Base-by-base conservation (phyloP, 2,329 filamentous ascomycete species). In the Exophiala calicioides region DNA sequence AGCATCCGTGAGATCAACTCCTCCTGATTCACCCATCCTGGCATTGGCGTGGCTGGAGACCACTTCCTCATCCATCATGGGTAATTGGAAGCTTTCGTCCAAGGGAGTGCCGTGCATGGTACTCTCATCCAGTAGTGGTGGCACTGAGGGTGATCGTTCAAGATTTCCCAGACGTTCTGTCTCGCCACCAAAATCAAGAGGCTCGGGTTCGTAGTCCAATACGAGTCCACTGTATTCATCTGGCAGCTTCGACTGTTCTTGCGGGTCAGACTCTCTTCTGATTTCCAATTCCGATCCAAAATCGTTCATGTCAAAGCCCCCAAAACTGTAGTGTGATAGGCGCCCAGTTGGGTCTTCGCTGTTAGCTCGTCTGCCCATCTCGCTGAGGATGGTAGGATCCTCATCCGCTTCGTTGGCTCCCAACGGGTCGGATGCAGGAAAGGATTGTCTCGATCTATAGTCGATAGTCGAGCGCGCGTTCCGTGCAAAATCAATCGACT, bases 221-320 rank as follows among this genome's bases (percentile, higher is more conserved):
- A 68, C 65, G 18, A 67, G 61, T 21, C 73, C 72, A 10, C 58
- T 65, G 15, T 47, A 59, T 21, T 71, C 67, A 9, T 70, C 69
- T 41, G 74, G 73, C 6, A 74, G 50, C 16, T 51, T 42, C 6
- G 32, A 27, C 30, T 48, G 47, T 23, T 47, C 26, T 21, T 36
- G 45, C 34, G 41, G 36, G 26, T 46, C 43, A 23, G 49, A 47
- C 24, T 49, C 15, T 53, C 49, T 52, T 55, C 60, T n/a, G 61
- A 62, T 50, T 59, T 63, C 53, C 62, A 65, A 15, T 62, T 71
- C 39, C 58, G 66, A 43, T 65, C 65, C 73, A 55, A 79, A 79
- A 45, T 78, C 77, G 55, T 75, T 79, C 36, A 76, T 60, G 15
- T 70, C 62, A 16, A 65, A 60, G 38, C 62, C 66, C 9, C 65